Evolutionary conservation across 495 filamentous ascomycete species (phyloP), one percentile per base, ranked within the genome.

Genomic region (Aspergillus kassunensis): DNA sequence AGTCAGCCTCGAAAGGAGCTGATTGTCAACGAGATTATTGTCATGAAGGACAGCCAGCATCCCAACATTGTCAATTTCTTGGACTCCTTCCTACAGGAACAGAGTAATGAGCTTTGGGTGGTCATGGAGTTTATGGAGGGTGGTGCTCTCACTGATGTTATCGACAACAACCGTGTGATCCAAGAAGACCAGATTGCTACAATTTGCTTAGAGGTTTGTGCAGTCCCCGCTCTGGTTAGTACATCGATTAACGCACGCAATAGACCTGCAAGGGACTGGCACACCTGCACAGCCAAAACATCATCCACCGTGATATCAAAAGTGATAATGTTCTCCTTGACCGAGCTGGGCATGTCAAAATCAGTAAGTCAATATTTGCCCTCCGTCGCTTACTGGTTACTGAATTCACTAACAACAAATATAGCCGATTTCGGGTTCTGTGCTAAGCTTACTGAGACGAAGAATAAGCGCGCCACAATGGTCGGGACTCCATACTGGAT

Each of bases 41-140:
- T 98, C 45, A 98, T 98, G 93, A 96, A 97, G 74, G 95, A 97
- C 70, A 95, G 88, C 75, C 88, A 91, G 64, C 91, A 97, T 67
- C 82, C 88, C 19, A 98, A 98, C 68, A 97, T 98, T 71, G 93
- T 98, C 73, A 98, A 98, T 71, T 98, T 95, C 75, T 76, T 98
- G 23, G 93, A 98, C 63, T 91, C 93, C 0, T 98, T 97, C 78
- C 74, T 98, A 60, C 87, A 91, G 58, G 93, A 95, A 60, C 88
- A 89, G 61, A 90, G 87, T 66, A 81, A 86, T 53, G 95, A 98
- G 65, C 79, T 98, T 23, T 98, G 93, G 93, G 91, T 98, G 18
- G 93, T 98, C 27, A 96, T 98, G 95, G 93, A 98, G 70, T 98
- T 93, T 62, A 97, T 98, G 95, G 93, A 97, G 68, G 93, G 93